Evolutionary conservation across 1,139 yeast species (phyloP).

Genomic region (Hyphopichia buzzinii): DNA sequence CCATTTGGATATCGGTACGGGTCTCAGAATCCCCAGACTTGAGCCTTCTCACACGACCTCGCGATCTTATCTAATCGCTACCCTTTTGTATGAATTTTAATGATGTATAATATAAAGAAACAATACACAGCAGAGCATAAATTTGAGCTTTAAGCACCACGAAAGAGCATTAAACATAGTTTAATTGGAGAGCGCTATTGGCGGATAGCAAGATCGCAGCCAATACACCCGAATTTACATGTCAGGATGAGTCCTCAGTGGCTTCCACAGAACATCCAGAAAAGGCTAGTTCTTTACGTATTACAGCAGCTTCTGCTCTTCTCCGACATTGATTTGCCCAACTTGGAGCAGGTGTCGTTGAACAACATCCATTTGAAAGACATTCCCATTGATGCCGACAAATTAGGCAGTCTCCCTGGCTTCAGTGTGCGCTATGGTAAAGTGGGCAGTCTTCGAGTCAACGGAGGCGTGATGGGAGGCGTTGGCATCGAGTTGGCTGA

Average conservation of each 20-base stretch:
- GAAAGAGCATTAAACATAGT: too few species aligned
- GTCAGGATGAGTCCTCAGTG: conserved; percentile 74
- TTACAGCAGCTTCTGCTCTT: conserved; percentile 81
- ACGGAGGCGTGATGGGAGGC: conserved; percentile 61
- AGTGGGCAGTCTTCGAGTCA: conserved; percentile 50
- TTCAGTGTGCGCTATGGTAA: conserved; percentile 62
- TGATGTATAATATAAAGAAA: too few species aligned
- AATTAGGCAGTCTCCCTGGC: conserved; percentile 64
- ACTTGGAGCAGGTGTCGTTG: conserved; percentile 72
- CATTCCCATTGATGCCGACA: conserved; percentile 71
- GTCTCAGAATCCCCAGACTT: neutral
- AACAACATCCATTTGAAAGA: conserved; percentile 55
- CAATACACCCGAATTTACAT: too few species aligned
- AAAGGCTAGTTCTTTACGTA: conserved; percentile 73
- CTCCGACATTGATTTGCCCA: conserved; percentile 77
- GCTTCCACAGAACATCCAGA: conserved; percentile 83
- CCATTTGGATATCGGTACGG: conserved; percentile 27
- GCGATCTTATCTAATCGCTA: neutral
- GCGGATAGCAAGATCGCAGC: too few species aligned
- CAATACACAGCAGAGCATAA: too few species aligned
- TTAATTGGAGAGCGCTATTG: too few species aligned
- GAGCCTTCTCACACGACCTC: neutral
- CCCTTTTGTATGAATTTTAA: neutral
- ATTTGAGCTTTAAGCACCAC: too few species aligned
- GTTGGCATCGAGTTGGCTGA: conserved; percentile 60